Evolutionary conservation across 129 eudicot species (phyloP), one percentile per base, ranked within the genome.

Genomic region (Apium graveolens): DNA sequence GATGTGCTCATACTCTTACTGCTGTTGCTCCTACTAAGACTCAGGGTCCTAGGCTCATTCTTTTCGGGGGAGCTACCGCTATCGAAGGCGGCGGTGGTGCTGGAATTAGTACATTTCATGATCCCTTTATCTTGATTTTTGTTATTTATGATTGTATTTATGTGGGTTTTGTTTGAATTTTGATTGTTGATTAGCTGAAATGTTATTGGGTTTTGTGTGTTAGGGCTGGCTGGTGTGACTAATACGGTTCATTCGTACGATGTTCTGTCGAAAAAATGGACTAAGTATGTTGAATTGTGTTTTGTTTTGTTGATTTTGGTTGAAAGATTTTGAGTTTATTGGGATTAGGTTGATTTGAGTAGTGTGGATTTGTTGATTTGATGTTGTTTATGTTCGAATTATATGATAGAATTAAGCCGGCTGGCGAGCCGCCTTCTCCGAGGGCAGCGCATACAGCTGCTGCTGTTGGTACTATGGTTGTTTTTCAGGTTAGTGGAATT

Each of bases 381-480:
- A 63, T 80, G 78, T 62, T 71, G 29, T 48, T 32, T 76, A 35
- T n/a, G 80, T 81, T 75, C 10, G 74, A 53, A 81, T 80, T 20
- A n/a, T 55, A 17, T n/a, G 32, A 60, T 60, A 74, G 92, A 97
- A 82, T 82, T 91, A 74, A 82, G 91, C 99, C 99, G 2, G 91
- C 91, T 3, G 99, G 99, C 16, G 99, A 95, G 37, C 94, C 99
- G 9, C 96, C 97, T 42, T 95, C 99, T 34, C 99, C 99, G 0
- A 90, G 99, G 83, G 99, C 97, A 62, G 97, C 99, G 6, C 99
- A 95, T 65, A 90, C 99, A 2, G 97, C 99, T 9, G 97, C 96
- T 41, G 97, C 90, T 26, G 99, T 95, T 74, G 99, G 97, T 29
- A 95, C 99, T 70, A 90, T 95, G 99, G 99, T 95, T 86, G 99